Conservation (phyloP, 306 rosid genomes). For the Rosa multiflora region DNA sequence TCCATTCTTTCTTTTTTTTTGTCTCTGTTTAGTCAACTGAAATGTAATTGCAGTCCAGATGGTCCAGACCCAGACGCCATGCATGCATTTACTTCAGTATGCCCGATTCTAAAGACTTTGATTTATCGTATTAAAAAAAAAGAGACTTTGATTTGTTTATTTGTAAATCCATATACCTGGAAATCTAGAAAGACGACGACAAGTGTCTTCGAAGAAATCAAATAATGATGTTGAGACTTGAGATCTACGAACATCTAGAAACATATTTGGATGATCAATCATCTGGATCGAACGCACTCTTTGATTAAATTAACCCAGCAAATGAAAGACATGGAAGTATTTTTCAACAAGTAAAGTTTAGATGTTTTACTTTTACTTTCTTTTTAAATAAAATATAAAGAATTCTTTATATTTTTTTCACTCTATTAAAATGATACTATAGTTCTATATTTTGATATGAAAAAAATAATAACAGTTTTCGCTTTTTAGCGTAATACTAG, state of each 20-base stretch:
- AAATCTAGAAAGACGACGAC: background rate
- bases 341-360: background rate
- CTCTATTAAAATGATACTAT: background rate
- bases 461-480: background rate
- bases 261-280: background rate
- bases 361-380: too few species aligned
- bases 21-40: background rate
- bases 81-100: background rate
- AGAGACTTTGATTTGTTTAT: background rate
- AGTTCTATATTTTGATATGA: background rate
- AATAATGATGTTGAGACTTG: conserved; percentile 10
- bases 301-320: background rate
- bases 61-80: conserved; percentile 2
- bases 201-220: background rate
- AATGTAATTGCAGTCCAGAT: background rate
- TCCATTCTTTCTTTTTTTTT: background rate
- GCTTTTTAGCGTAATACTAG: too few species aligned
- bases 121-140: background rate
- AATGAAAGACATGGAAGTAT: background rate
- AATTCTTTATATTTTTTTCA: background rate
- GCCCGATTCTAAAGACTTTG: background rate
- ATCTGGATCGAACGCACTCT: background rate
- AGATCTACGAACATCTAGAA: conserved; percentile 18
- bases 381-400: too few species aligned
- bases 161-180: background rate